A percentile compares a stretch with the other conserved stretches of the same genome.
These are phyloP conservation scores for Nitzschia sp. DNA, from an alignment of 108 stramenopile species.

Conservation along the genomic window DNA sequence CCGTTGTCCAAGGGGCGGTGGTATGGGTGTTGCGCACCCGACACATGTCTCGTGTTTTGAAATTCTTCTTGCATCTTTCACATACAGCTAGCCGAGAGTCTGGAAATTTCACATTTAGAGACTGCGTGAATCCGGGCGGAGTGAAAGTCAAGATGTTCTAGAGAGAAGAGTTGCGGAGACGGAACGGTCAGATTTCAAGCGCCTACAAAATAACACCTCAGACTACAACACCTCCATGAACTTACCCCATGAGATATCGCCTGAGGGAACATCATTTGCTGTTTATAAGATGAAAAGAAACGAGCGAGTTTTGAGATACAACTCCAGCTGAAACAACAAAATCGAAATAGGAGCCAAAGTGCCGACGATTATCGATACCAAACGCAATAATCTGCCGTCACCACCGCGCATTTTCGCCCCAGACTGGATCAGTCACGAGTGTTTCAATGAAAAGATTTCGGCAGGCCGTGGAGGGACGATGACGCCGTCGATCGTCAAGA, in stretches of 20 bases:
- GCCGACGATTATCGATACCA: too few relatives aligned
- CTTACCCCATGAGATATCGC: conserved; percentile 60
- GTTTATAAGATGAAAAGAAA: conserved; percentile 4
- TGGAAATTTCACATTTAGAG: conserved; percentile 80
- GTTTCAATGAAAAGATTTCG: too few relatives aligned
- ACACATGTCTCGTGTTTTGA: conserved; percentile 81
- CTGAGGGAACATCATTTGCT: conserved; percentile 67
- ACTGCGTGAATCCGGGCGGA: conserved; percentile 74
- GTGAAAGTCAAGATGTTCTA: conserved; percentile 60
- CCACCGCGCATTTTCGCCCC: neutral
- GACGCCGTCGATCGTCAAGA: too few relatives aligned
- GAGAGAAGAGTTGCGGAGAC: neutral
- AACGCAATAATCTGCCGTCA: neutral
- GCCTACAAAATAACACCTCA: neutral
- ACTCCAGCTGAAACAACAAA: too few relatives aligned
- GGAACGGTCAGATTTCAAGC: neutral
- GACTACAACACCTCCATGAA: neutral
- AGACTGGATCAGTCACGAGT: conserved; percentile 2
- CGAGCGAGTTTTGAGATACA: too few relatives aligned
- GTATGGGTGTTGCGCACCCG: conserved; percentile 78
- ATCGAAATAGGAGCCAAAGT: too few relatives aligned
- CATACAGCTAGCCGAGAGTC: conserved; percentile 80
- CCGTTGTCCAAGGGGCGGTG: conserved; percentile 72
- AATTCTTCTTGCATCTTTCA: conserved; percentile 87
- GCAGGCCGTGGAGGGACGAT: too few relatives aligned